These are phyloP conservation scores for Ceratocystiopsis minuta DNA, from an alignment of 2,329 filamentous ascomycete species.

Conservation along the genomic window DNA sequence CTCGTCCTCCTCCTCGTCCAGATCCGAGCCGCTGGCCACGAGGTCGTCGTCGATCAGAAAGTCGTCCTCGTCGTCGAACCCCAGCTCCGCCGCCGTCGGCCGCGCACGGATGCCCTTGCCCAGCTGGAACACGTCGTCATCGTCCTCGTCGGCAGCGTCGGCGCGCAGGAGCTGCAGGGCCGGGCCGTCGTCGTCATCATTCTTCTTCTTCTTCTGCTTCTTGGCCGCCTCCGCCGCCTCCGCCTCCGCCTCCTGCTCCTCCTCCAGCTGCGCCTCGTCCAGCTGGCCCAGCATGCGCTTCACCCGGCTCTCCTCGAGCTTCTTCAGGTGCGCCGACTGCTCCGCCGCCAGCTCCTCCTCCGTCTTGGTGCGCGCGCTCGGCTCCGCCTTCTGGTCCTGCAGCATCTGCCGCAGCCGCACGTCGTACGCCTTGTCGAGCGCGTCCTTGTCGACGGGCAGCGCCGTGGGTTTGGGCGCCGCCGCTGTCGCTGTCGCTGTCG, in stretches of 20 bases:
- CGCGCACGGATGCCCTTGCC: constrained; percentile 39
- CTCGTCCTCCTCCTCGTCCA: constrained; percentile 35
- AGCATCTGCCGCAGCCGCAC: constrained; percentile 63
- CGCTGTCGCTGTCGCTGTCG: constrained; percentile 15
- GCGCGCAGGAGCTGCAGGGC: constrained; percentile 11
- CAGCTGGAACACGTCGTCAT: constrained; percentile 41
- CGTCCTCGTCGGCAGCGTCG: constrained; percentile 22
- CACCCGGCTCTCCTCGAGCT: constrained; percentile 66
- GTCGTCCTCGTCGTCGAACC: constrained; percentile 84
- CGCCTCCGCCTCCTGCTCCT: constrained; percentile 19
- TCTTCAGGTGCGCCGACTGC: constrained; percentile 56
- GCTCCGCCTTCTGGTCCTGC: constrained; percentile 68
- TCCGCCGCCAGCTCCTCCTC: constrained; percentile 69
- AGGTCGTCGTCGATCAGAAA: constrained; percentile 82
- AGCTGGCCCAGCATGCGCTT: constrained; percentile 76
- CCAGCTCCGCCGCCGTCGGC: constrained; percentile 42
- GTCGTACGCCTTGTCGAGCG: constrained; percentile 78
- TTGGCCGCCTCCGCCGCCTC: constrained; percentile 21
- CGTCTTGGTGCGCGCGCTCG: constrained; percentile 77
- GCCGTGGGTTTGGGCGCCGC: constrained; percentile 8
- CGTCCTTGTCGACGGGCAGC: constrained; percentile 37
- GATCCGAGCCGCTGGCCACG: constrained; percentile 60
- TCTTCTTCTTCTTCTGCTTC: constrained; percentile 56
- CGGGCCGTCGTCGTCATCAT: constrained; percentile 12
- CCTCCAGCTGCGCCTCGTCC: constrained; percentile 32